These are phyloP conservation scores for Pseudopithomyces maydicus DNA, from an alignment of 2,329 filamentous ascomycete species.

Conservation along the genomic window DNA sequence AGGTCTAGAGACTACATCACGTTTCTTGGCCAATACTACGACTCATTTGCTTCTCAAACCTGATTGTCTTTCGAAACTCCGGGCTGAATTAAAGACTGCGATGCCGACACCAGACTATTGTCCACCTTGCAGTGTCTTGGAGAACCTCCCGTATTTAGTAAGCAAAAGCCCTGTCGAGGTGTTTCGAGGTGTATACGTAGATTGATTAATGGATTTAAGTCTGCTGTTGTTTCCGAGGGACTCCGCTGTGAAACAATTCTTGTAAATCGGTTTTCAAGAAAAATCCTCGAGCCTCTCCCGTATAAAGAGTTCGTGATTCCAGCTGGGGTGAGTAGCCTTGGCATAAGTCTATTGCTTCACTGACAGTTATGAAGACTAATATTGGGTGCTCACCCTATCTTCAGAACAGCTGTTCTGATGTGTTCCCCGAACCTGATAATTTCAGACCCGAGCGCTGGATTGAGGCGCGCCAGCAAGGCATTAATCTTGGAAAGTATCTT, in stretches of 20 bases:
- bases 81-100: slow-evolving; percentile 6
- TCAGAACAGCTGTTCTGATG: slow-evolving; percentile 23
- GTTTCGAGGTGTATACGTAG: background rate
- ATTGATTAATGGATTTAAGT: too few relatives aligned
- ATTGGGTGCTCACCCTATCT: slow-evolving; percentile 28
- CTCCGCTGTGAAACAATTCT: slow-evolving; percentile 15
- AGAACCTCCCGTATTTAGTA: slow-evolving; percentile 18
- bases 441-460: slow-evolving; percentile 22
- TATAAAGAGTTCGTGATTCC: slow-evolving; percentile 23
- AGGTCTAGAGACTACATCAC: slow-evolving; percentile 40
- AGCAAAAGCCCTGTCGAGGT: background rate
- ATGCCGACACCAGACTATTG: slow-evolving; percentile 8
- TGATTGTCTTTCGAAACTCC: slow-evolving; percentile 7
- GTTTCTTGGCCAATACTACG: slow-evolving; percentile 13
- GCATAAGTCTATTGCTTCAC: background rate
- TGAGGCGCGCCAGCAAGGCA: slow-evolving; percentile 13
- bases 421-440: slow-evolving; percentile 26
- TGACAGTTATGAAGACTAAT: slow-evolving; percentile 13
- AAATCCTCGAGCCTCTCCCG: slow-evolving; percentile 21
- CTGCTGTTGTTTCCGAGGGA: slow-evolving; percentile 15
- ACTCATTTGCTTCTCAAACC: slow-evolving; percentile 14
- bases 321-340: slow-evolving; percentile 12
- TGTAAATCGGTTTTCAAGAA: slow-evolving; percentile 19
- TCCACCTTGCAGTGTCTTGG: slow-evolving; percentile 10
- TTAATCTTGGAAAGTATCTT: slow-evolving; percentile 40